Evolutionary conservation across 345 rosid genomes (phyloP), one percentile per base, ranked within the genome.

Genomic region (Abelmoschus esculentus): DNA sequence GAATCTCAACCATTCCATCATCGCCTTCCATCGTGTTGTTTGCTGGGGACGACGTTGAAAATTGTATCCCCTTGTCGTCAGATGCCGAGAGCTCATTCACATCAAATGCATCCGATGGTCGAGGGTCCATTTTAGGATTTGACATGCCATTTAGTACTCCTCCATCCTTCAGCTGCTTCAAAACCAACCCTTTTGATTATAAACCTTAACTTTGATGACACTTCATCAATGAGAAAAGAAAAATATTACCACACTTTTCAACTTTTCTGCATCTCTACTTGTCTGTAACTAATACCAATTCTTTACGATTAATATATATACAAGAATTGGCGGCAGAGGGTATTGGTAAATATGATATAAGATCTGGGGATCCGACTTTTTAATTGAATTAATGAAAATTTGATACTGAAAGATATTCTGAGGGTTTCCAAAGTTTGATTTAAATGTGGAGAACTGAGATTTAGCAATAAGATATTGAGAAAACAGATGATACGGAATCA

Each of bases 41-140:
- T 31, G 70, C 66, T 2, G 82, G 82, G 74, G 85, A 81, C 14
- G 53, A 13, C 6, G 34, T 55, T 10, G 81, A 71, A 57, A 69
- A 5, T 14, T 80, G 80, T 17, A 26, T 73, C 3, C 79, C 69
- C 82, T 75, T 83, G 12, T 75, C 80, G 9, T 70, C 80, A 5
- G 80, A 74, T 47, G 50, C 70, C 3, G 81, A 70, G 6, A 76
- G 76, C 19, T 75, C 79, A 19, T 75, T 78, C 55, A 72, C 83
- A 70, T 80, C 84, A 38, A 82, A 61, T 49, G 75, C n/a, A 29
- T 70, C 58, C 44, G 74, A 59, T 72, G 81, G 79, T 18, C 83
- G 82, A 72, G 77, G 81, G 69, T 77, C 86, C 83, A 76, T 70
- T 69, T 57, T 66, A 53, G 73, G 73, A 69, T 64, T 75, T 29